These are phyloP conservation scores for Sungouiozyma ichnusensis DNA, from an alignment of 805 yeast species.

Conservation along the genomic window DNA sequence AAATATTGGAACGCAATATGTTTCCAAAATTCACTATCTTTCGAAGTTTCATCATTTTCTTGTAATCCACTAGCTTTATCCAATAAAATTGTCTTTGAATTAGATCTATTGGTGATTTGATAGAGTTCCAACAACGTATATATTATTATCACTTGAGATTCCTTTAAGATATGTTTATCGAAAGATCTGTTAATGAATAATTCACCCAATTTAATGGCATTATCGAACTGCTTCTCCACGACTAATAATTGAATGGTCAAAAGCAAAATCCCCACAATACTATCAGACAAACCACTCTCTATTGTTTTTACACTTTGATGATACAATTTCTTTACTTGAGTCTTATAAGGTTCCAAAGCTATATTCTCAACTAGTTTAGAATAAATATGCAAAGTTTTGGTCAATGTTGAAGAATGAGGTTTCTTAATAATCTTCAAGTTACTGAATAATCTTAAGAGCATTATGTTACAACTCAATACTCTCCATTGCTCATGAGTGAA, in stretches of 20 bases:
- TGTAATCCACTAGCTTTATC: conserved; percentile 6
- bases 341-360: conserved; percentile 19
- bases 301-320: conserved; percentile 15
- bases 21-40: conserved; percentile 20
- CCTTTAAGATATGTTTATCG: not conserved
- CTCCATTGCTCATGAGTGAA: conserved; percentile 23
- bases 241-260: conserved; percentile 21
- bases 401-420: conserved; percentile 8
- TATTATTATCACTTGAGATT: conserved; percentile 2
- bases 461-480: conserved; percentile 11
- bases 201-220: conserved; percentile 23
- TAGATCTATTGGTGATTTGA: conserved; percentile 12
- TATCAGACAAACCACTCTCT: conserved; percentile 10
- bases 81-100: conserved; percentile 14
- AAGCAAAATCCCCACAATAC: conserved; percentile 17
- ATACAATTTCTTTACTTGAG: conserved; percentile 23
- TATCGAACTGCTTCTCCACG: conserved; percentile 20
- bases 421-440: conserved; percentile 13
- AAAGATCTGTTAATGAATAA: conserved; percentile 10
- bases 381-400: conserved; percentile 18
- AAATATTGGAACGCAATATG: conserved; percentile 21
- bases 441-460: conserved; percentile 21
- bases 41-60: conserved; percentile 1
- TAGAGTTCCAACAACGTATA: conserved; percentile 21
- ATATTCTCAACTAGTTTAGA: conserved; percentile 15